Percentiles rank a stretch among this genome's conserved stretches.
phyloP scores from a whole-genome alignment of 331 rosid genomes.

The Quercus tomentella region DNA sequence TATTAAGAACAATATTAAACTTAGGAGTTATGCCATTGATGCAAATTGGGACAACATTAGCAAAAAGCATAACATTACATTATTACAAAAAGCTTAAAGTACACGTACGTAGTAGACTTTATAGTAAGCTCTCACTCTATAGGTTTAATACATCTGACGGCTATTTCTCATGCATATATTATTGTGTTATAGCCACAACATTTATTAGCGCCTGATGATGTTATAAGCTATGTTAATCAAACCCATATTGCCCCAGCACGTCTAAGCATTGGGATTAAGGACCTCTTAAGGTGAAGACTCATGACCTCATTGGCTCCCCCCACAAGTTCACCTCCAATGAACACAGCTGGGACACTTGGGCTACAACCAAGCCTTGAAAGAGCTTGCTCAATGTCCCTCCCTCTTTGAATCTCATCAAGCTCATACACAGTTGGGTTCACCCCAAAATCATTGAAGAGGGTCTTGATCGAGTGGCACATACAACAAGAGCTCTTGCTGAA shows the following conservation, averaged over 20 bases:
- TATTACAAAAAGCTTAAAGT: background rate
- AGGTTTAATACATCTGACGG: constrained; percentile 9
- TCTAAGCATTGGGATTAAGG: constrained; percentile 85
- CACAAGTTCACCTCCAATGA: constrained; percentile 67
- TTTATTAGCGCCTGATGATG: constrained; percentile 9
- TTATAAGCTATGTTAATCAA: constrained; percentile 14
- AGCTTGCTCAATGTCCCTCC: constrained; percentile 84
- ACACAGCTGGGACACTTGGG: constrained; percentile 78
- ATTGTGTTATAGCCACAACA: constrained; percentile 4
- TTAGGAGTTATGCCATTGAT: background rate
- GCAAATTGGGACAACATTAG: background rate
- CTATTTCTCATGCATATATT: constrained; percentile 9
- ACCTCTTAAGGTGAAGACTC: constrained; percentile 82
- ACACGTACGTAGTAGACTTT: background rate
- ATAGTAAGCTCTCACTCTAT: constrained; percentile 15
- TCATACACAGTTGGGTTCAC: constrained; percentile 81
- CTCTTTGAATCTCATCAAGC: constrained; percentile 65
- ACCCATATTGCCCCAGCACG: constrained; percentile 87
- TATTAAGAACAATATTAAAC: background rate
- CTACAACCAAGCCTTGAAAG: constrained; percentile 55
- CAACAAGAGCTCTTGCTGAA: constrained; percentile 89
- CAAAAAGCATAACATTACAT: background rate
- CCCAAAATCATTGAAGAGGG: constrained; percentile 70
- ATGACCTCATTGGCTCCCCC: constrained; percentile 92
- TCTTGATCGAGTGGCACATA: constrained; percentile 79